Percentiles rank a stretch among this genome's conserved stretches.
phyloP scores from a whole-genome alignment of 306 rosid genomes.

The Cucumis cinereus region DNA sequence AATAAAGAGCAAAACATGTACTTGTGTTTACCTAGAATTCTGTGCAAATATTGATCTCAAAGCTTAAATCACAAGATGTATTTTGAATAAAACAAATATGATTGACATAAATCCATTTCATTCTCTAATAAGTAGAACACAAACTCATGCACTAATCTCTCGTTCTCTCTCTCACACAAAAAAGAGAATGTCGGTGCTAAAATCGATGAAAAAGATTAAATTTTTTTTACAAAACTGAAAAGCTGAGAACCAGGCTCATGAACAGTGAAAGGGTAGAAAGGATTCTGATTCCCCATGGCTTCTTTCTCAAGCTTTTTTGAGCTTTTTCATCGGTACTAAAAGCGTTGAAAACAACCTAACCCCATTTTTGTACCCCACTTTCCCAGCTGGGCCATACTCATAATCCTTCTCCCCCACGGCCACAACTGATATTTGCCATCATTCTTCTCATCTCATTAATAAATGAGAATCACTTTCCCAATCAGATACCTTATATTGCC shows the following conservation, averaged over 20 bases:
- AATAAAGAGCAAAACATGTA: no score
- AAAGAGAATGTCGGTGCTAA: constrained; percentile 3
- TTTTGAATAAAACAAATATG: not conserved
- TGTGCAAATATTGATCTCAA: not conserved
- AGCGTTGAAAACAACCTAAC: constrained; percentile 4
- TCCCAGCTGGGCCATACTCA: constrained; percentile 2
- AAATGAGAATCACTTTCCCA: constrained; percentile 7
- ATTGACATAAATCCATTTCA: not conserved
- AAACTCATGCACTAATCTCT: not conserved
- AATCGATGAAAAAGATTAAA: not conserved
- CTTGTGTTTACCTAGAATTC: not conserved
- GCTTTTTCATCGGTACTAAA: constrained; percentile 5
- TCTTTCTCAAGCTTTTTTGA: constrained; percentile 1
- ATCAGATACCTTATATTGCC: not conserved
- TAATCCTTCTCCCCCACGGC: constrained; percentile 1
- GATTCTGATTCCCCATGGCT: constrained; percentile 10
- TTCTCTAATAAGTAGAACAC: not conserved
- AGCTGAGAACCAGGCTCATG: not conserved
- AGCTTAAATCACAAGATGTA: not conserved
- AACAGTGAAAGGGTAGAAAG: not conserved
- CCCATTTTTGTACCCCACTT: not conserved
- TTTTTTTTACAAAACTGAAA: constrained; percentile 1
- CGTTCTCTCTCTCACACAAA: not conserved
- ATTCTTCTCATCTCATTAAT: not conserved
- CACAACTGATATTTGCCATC: constrained; percentile 5